Evolutionary conservation across 805 yeast species (phyloP).

Genomic region (Pichia cephalocereana): DNA sequence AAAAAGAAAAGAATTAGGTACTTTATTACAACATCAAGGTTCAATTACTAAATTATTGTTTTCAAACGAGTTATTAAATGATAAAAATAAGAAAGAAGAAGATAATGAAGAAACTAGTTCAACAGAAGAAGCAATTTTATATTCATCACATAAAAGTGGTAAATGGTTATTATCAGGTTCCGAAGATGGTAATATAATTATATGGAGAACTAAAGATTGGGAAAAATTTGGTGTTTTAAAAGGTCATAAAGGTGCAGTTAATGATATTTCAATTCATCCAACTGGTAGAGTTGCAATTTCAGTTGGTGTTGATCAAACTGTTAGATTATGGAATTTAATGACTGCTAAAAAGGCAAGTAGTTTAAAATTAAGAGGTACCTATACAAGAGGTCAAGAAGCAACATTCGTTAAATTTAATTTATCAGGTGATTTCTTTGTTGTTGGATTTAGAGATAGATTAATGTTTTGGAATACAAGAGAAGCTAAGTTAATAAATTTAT

Average conservation of each 20-base stretch:
- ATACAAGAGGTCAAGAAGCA: conserved; percentile 47
- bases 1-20: conserved; percentile 88
- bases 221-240: conserved; percentile 80
- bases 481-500: conserved; percentile 44
- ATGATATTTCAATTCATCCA: conserved; percentile 84
- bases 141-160: conserved; percentile 37
- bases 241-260: conserved; percentile 79
- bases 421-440: conserved; percentile 68
- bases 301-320: conserved; percentile 75
- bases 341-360: conserved; percentile 89
- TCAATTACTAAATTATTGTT: conserved; percentile 73
- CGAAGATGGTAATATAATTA: conserved; percentile 79
- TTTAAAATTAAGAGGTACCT: conserved; percentile 61
- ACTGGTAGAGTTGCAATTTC: conserved; percentile 84
- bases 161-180: conserved; percentile 90
- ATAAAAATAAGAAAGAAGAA: conserved; percentile 15
- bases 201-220: conserved; percentile 98
- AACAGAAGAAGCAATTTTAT: conserved; percentile 3
- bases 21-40: conserved; percentile 79
- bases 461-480: conserved; percentile 55
- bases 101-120: not conserved
- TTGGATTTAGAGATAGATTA: conserved; percentile 61
- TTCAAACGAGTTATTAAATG: conserved; percentile 36
- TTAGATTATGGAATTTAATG: conserved; percentile 93
- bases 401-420: conserved; percentile 23